Percentiles rank a stretch among this genome's conserved stretches.
Evolutionary conservation across 169 alveolate species (phyloP).

Genomic region (Cryptosporidium viatorum): DNA sequence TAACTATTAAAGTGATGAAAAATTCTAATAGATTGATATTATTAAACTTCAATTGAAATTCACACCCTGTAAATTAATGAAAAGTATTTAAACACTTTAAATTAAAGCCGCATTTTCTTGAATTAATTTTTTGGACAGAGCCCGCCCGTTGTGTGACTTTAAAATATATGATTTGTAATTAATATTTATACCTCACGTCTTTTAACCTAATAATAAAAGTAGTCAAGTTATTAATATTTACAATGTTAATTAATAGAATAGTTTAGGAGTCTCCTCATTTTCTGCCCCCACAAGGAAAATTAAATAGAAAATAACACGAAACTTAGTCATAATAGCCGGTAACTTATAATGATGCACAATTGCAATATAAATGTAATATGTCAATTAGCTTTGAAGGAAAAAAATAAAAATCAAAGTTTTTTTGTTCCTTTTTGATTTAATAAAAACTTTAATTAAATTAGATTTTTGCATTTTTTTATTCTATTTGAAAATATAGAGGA

Average conservation of each 20-base stretch:
- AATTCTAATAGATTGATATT: not conserved
- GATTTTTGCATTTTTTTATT: conserved; percentile 2
- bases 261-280: not conserved
- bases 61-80: not conserved
- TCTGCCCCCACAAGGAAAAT: not conserved
- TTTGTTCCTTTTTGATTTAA: not conserved
- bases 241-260: too few relatives aligned
- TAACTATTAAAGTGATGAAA: too few relatives aligned
- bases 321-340: not conserved
- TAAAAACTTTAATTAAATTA: not conserved
- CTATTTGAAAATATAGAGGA: not conserved
- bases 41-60: too few relatives aligned
- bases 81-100: not conserved
- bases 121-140: not conserved
- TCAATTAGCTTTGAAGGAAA: not conserved
- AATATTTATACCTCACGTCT: not conserved
- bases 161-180: too few relatives aligned
- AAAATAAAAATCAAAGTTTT: not conserved
- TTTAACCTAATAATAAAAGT: not conserved
- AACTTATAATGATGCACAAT: not conserved
- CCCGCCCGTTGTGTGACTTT: not conserved
- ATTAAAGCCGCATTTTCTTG: too few relatives aligned
- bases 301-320: not conserved
- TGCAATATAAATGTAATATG: not conserved
- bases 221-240: too few relatives aligned